Evolutionary conservation across 306 rosid genomes (phyloP).

Genomic region (Sphenostylis stenocarpa): DNA sequence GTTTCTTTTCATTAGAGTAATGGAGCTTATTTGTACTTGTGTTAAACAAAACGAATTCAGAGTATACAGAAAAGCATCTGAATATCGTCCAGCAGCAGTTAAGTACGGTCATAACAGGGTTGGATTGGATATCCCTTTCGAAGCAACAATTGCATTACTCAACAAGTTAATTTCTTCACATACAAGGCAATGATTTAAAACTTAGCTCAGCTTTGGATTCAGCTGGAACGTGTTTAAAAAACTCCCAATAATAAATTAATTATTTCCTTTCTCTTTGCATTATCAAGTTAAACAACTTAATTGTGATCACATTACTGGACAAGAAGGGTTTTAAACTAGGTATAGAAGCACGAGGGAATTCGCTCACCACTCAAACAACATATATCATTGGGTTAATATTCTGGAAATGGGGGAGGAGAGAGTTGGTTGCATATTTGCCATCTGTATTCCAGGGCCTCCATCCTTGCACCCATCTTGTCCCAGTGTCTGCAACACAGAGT

Average conservation of each 20-base stretch:
- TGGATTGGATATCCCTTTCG: not conserved
- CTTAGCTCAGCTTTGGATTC: not conserved
- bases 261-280: not conserved
- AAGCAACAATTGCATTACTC: slow-evolving; percentile 8
- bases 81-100: not conserved
- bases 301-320: too few species aligned
- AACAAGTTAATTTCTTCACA: not conserved
- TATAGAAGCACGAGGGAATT: not conserved
- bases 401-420: not conserved
- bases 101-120: not conserved
- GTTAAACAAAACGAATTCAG: not conserved
- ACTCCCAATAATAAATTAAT: not conserved
- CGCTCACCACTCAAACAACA: slow-evolving; percentile 1
- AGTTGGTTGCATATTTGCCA: not conserved
- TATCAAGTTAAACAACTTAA: not conserved
- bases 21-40: too few species aligned
- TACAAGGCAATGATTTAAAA: slow-evolving; percentile 1
- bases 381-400: not conserved
- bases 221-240: slow-evolving; percentile 18
- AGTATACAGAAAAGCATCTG: not conserved
- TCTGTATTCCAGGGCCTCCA: too few species aligned
- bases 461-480: too few species aligned
- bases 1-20: not conserved
- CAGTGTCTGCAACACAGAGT: too few species aligned
- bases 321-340: not conserved